phyloP scores from a whole-genome alignment of 2,329 filamentous ascomycete genomes.

The Xylariaceae sp. region DNA sequence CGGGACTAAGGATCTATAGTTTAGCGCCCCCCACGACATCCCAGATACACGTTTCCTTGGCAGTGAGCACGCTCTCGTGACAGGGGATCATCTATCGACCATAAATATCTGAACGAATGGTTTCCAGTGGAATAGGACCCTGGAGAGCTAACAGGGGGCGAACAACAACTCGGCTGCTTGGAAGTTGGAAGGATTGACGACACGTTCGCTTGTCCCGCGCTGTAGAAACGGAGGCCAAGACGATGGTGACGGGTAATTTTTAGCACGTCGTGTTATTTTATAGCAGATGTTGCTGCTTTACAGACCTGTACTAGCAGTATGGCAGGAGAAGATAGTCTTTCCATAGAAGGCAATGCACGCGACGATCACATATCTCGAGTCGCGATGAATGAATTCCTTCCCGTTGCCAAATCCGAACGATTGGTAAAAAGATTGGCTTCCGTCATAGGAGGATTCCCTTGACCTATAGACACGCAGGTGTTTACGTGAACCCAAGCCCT shows the following conservation, averaged over 20 bases:
- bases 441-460: too few relatives aligned
- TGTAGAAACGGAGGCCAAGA: neutral
- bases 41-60: neutral
- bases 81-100: neutral
- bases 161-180: neutral
- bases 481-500: too few relatives aligned
- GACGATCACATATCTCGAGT: neutral
- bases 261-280: neutral
- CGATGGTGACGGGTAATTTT: neutral
- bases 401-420: neutral
- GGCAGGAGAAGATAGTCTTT: too few relatives aligned
- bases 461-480: too few relatives aligned
- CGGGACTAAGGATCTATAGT: neutral
- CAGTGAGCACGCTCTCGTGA: neutral
- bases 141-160: neutral
- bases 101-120: neutral
- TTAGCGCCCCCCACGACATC: neutral
- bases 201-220: neutral
- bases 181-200: neutral
- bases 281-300: too few relatives aligned
- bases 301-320: too few relatives aligned
- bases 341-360: too few relatives aligned
- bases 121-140: neutral
- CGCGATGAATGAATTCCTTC: neutral
- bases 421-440: too few relatives aligned